Percentiles rank a stretch among this genome's conserved stretches.
phyloP scores from a whole-genome alignment of 2,329 filamentous ascomycete genomes.

The Ascochyta fabae region DNA sequence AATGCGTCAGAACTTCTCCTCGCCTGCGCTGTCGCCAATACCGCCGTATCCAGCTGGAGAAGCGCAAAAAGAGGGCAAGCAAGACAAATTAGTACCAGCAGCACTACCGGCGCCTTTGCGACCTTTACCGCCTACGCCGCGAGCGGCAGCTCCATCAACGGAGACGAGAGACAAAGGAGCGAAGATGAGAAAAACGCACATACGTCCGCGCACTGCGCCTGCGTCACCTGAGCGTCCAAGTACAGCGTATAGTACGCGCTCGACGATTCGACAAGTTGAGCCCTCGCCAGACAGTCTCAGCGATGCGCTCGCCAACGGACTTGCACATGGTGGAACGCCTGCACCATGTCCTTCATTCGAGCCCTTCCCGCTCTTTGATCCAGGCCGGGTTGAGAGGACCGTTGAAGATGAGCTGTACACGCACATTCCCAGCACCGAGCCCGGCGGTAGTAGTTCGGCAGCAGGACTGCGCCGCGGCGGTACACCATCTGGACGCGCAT shows the following conservation, averaged over 20 bases:
- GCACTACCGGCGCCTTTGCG: neutral
- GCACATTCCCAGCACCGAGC: slow-evolving; percentile 5
- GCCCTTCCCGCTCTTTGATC: slow-evolving; percentile 7
- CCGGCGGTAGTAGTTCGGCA: neutral
- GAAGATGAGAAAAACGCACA: slow-evolving; percentile 24
- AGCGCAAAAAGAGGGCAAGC: neutral
- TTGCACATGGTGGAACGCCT: slow-evolving; percentile 7
- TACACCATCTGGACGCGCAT: slow-evolving; percentile 8
- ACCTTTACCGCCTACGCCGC: slow-evolving; percentile 4
- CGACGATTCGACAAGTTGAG: slow-evolving; percentile 38
- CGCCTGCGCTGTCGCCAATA: slow-evolving; percentile 3
- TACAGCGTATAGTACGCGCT: slow-evolving; percentile 28
- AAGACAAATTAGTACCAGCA: neutral
- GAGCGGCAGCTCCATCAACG: neutral
- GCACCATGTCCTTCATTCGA: slow-evolving; percentile 1
- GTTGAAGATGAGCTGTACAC: neutral
- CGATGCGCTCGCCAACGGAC: slow-evolving; percentile 12
- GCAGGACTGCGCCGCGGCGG: slow-evolving; percentile 4
- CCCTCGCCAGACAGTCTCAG: slow-evolving; percentile 32
- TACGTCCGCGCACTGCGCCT: slow-evolving; percentile 24
- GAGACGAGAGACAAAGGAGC: neutral
- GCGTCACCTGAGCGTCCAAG: slow-evolving; percentile 22
- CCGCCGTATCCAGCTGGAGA: neutral
- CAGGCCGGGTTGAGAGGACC: neutral
- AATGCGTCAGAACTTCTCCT: slow-evolving; percentile 11